These are phyloP conservation scores for Cryptococcus hybrid DNA, from an alignment of 1,284 basidiomycete genomes.

Conservation along the genomic window DNA sequence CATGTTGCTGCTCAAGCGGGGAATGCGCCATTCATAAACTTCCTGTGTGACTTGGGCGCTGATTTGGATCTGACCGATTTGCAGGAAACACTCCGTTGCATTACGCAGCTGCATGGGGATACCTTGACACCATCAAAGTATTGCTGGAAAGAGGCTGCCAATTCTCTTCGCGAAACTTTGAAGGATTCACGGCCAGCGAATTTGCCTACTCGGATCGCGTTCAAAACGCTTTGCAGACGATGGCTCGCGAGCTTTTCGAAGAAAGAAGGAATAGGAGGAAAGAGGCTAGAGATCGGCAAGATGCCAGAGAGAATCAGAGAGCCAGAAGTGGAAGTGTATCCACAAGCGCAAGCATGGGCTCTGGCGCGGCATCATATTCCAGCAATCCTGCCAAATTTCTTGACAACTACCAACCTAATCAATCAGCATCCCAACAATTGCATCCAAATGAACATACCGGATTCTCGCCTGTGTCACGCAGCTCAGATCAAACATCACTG, in stretches of 20 bases:
- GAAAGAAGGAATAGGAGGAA: conserved; percentile 12
- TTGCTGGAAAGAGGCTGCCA: conserved; percentile 86
- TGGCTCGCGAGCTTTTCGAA: conserved; percentile 31
- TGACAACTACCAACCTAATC: not conserved
- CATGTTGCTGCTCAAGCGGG: conserved; percentile 86
- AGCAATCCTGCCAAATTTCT: not conserved
- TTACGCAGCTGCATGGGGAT: conserved; percentile 55
- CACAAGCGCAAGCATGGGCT: conserved; percentile 12
- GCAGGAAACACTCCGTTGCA: conserved; percentile 87
- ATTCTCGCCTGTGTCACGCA: conserved; percentile 15
- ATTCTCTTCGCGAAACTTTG: conserved; percentile 75
- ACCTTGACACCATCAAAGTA: conserved; percentile 70
- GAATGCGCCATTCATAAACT: conserved; percentile 74
- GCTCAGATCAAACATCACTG: conserved; percentile 2
- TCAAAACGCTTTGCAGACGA: conserved; percentile 26
- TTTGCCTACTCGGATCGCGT: conserved; percentile 72
- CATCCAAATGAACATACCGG: conserved; percentile 3
- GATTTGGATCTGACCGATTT: conserved; percentile 85
- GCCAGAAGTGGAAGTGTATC: conserved; percentile 9
- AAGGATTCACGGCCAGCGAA: conserved; percentile 86
- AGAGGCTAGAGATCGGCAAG: not conserved
- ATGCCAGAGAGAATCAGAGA: not conserved
- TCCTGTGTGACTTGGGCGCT: conserved; percentile 77
- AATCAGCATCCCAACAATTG: not conserved
- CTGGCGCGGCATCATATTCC: not conserved